A percentile compares a stretch with the other conserved stretches of the same genome.
Evolutionary conservation across 1,284 basidiomycete genomes (phyloP).

Genomic region (Naganishia sp.): DNA sequence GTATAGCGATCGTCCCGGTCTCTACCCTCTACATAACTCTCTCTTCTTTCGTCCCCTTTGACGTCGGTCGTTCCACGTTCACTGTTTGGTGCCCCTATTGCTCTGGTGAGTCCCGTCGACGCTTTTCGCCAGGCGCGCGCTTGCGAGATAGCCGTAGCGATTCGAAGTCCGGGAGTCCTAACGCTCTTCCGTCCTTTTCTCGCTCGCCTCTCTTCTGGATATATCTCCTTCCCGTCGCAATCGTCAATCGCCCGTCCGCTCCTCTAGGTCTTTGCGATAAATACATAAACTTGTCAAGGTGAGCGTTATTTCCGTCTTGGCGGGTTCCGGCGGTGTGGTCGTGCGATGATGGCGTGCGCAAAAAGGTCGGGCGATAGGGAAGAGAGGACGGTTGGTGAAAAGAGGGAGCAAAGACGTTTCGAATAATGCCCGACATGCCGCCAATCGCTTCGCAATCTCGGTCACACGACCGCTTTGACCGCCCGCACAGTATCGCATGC

Average conservation of each 20-base stretch:
- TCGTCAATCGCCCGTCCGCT: background rate
- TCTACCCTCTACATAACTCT: background rate
- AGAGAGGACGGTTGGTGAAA: background rate
- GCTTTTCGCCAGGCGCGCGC: conserved; percentile 1
- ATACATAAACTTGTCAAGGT: conserved; percentile 2
- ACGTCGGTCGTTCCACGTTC: background rate
- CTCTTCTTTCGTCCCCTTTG: background rate
- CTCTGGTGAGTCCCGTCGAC: conserved; percentile 2
- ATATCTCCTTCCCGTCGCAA: background rate
- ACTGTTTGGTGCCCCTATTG: background rate
- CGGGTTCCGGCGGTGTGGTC: background rate
- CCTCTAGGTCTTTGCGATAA: background rate
- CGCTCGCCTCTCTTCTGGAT: background rate
- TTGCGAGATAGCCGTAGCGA: background rate
- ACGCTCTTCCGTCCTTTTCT: background rate
- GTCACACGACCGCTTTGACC: conserved; percentile 9
- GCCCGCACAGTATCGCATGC: background rate
- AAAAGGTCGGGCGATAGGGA: background rate
- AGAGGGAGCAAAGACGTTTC: conserved; percentile 1
- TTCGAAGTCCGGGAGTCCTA: background rate
- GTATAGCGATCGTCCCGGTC: background rate
- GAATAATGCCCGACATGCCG: background rate
- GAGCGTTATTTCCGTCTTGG: conserved; percentile 1
- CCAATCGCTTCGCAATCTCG: background rate
- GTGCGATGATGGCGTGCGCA: background rate